phyloP scores from a whole-genome alignment of 2,329 filamentous ascomycete genomes.

The Aciculosporium take region DNA sequence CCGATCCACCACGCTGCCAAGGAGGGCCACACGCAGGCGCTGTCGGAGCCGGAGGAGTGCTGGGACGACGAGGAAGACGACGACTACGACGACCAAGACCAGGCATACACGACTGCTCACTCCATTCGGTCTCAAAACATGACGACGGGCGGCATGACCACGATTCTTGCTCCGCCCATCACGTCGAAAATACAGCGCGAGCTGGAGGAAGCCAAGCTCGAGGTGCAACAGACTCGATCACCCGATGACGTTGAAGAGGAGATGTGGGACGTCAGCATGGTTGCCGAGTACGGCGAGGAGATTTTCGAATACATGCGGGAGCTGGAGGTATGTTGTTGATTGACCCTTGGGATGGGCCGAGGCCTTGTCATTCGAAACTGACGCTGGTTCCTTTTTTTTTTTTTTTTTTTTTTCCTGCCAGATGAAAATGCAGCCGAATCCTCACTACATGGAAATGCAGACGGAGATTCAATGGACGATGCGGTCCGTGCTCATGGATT shows the following conservation, averaged over 20 bases:
- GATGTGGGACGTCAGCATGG: slow-evolving; percentile 90
- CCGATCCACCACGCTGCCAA: slow-evolving; percentile 11
- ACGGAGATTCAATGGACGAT: slow-evolving; percentile 99
- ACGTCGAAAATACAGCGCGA: slow-evolving; percentile 58
- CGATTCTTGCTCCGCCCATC: slow-evolving; percentile 56
- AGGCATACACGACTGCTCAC: slow-evolving; percentile 64
- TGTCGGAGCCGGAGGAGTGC: slow-evolving; percentile 47
- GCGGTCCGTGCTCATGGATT: slow-evolving; percentile 94
- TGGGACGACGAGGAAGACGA: slow-evolving; percentile 73
- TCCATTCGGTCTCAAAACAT: slow-evolving; percentile 58
- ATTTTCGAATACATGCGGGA: slow-evolving; percentile 87
- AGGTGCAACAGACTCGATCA: slow-evolving; percentile 55
- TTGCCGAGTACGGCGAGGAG: slow-evolving; percentile 89
- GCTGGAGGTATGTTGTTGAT: slow-evolving; percentile 54
- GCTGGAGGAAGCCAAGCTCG: slow-evolving; percentile 47
- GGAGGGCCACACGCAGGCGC: slow-evolving; percentile 14
- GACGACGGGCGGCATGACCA: slow-evolving; percentile 36
- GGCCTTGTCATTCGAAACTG: background rate
- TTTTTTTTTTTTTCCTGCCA: slow-evolving; percentile 17
- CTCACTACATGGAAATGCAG: slow-evolving; percentile 93
- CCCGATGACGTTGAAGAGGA: slow-evolving; percentile 77
- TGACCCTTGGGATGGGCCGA: no score
- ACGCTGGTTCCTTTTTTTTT: background rate
- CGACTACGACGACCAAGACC: slow-evolving; percentile 40
- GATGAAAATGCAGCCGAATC: slow-evolving; percentile 70